phyloP scores from a whole-genome alignment of 768 basidiomycete species.

The Artomyces pyxidatus region DNA sequence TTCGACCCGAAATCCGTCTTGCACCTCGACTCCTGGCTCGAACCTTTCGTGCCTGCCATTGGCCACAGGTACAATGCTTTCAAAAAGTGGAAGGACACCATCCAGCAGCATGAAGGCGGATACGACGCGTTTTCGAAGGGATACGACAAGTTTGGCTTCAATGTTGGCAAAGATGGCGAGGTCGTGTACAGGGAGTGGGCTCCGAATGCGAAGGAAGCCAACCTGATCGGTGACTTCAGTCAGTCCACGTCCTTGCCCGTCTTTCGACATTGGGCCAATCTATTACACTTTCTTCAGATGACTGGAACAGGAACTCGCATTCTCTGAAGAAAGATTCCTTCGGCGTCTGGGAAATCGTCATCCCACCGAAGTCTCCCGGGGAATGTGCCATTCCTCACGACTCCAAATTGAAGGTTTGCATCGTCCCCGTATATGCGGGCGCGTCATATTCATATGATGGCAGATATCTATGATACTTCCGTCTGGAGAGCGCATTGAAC shows the following conservation, averaged over 20 bases:
- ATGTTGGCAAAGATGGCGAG: constrained; percentile 54
- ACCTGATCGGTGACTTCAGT: constrained; percentile 96
- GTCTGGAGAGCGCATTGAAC: constrained; percentile 74
- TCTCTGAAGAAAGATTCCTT: constrained; percentile 79
- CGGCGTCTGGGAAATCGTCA: constrained; percentile 82
- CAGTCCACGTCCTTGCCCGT: constrained; percentile 26
- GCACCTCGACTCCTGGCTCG: constrained; percentile 65
- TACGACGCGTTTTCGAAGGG: constrained; percentile 72
- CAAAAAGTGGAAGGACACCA: constrained; percentile 67
- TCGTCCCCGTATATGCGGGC: background rate
- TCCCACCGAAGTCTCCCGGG: constrained; percentile 62
- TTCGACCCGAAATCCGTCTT: constrained; percentile 53
- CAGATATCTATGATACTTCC: constrained; percentile 91
- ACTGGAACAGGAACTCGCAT: constrained; percentile 81
- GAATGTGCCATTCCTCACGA: constrained; percentile 86
- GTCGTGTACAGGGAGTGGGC: constrained; percentile 95
- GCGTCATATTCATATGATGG: background rate
- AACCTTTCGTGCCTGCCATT: constrained; percentile 63
- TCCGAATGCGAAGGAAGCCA: constrained; percentile 76
- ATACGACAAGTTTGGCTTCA: constrained; percentile 74
- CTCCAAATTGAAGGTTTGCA: constrained; percentile 76
- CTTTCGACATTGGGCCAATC: background rate
- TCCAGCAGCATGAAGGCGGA: constrained; percentile 78
- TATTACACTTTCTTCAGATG: constrained; percentile 40
- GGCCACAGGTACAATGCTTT: constrained; percentile 59